Evolutionary conservation across 441 rosid species (phyloP), one percentile per base, ranked within the genome.

Genomic region (Corymbia citriodora): DNA sequence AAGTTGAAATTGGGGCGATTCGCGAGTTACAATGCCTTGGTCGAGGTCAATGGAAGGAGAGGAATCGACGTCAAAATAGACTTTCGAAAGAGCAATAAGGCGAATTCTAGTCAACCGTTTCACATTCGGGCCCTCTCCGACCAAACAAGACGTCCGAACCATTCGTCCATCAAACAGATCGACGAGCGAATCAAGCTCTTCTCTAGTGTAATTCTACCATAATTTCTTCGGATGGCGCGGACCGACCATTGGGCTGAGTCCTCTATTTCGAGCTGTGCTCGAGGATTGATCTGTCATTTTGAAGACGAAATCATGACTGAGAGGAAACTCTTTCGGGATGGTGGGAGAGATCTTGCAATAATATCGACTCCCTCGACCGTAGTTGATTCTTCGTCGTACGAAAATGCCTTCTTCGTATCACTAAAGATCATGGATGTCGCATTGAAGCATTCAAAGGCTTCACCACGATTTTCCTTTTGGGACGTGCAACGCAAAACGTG

Each of bases 291-390:
- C 14, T 11, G 40, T 36, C 16, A 36, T 40, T 74, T 10, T 11
- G 1, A 72, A 72, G 25, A 36, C 0, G 6, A 74, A 74, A 74
- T 21, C 0, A 4, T 19, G 15, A 11, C 9, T 0, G 0, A 10
- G 36, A 36, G 27, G 1, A 19, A 72, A 13, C 83, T 36, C 27
- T 72, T 36, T 72, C 8, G 10, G 10, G 45, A 31, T 68, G 21
- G 9, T 9, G 5, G 79, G 45, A n/a, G 72, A 59, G 36, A 16
- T 9, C 23, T 12, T 13, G 2, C 2, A 14, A 72, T 2, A 11
- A 72, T 3, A 36, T 11, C 4, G 9, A 40, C 29, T 36, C 19
- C 29, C 83, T 36, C 12, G 25, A 72, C 49, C 83, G 12, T 36
- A 36, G 3, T 21, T 2, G 8, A 36, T 72, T 72, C 9, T 72